These are phyloP conservation scores for Aschersonia sp. DNA, from an alignment of 2,329 filamentous ascomycete species.

Conservation along the genomic window DNA sequence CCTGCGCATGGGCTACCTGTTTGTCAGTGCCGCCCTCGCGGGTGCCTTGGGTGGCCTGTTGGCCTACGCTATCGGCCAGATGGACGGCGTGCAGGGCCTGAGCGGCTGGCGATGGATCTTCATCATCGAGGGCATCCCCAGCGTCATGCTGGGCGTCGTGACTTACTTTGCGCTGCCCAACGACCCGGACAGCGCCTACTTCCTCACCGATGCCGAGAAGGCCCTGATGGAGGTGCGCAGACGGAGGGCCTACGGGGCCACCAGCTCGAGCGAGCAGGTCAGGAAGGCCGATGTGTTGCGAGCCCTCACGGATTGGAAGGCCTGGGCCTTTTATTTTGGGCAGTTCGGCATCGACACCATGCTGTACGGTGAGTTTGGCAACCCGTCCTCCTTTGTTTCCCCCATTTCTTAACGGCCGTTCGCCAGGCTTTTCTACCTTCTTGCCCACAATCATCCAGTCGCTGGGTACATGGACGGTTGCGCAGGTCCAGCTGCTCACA, in stretches of 20 bases:
- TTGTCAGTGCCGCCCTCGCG: slow-evolving; percentile 55
- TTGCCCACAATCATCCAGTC: slow-evolving; percentile 64
- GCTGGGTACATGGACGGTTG: slow-evolving; percentile 46
- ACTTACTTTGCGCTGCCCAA: slow-evolving; percentile 21
- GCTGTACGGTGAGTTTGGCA: slow-evolving; percentile 40
- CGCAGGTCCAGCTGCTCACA: slow-evolving; percentile 60
- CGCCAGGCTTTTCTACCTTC: slow-evolving; percentile 56
- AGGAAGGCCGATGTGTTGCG: slow-evolving; percentile 47
- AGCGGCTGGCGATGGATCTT: slow-evolving; percentile 61
- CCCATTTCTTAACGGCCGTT: not conserved
- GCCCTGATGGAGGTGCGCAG: slow-evolving; percentile 44
- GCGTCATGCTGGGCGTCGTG: slow-evolving; percentile 20
- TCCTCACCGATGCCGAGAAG: slow-evolving; percentile 41
- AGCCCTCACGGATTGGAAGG: slow-evolving; percentile 62
- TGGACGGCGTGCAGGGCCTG: slow-evolving; percentile 52
- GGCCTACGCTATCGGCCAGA: slow-evolving; percentile 58
- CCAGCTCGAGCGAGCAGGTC: slow-evolving; percentile 29
- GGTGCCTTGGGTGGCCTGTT: slow-evolving; percentile 60
- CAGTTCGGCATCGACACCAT: slow-evolving; percentile 66
- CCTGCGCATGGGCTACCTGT: slow-evolving; percentile 58
- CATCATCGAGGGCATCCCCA: slow-evolving; percentile 34
- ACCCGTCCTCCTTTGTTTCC: not conserved
- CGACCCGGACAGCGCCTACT: slow-evolving; percentile 38
- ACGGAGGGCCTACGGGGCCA: slow-evolving; percentile 30
- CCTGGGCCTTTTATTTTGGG: slow-evolving; percentile 53